These are phyloP conservation scores for Pseudogymnoascus sp. DNA, from an alignment of 2,329 filamentous ascomycete genomes.

Conservation along the genomic window DNA sequence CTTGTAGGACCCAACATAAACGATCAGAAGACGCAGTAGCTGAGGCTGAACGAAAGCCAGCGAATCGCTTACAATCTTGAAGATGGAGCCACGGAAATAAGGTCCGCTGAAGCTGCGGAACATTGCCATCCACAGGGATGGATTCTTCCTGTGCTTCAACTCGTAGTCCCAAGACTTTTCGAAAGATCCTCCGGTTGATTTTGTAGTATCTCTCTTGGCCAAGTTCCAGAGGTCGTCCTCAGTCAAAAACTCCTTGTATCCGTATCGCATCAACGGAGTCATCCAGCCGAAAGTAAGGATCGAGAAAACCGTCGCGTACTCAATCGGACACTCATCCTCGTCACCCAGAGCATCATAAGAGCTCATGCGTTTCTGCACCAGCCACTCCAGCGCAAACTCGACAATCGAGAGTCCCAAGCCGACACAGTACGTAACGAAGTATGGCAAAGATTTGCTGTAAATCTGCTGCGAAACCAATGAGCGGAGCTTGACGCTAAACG, in stretches of 20 bases:
- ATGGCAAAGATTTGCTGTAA: constrained; percentile 46
- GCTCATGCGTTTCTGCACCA: constrained; percentile 60
- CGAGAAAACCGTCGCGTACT: constrained; percentile 92
- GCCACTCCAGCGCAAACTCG: constrained; percentile 59
- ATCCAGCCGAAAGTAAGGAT: constrained; percentile 95
- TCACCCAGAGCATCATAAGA: constrained; percentile 60
- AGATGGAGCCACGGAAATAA: constrained; percentile 70
- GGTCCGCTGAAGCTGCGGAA: constrained; percentile 78
- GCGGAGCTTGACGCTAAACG: constrained; percentile 57
- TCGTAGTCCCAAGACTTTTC: constrained; percentile 69
- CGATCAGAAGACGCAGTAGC: constrained; percentile 72
- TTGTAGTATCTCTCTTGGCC: constrained; percentile 69
- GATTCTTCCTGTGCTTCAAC: constrained; percentile 54
- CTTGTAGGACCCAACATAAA: constrained; percentile 71
- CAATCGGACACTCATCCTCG: constrained; percentile 60
- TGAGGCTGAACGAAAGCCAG: constrained; percentile 88
- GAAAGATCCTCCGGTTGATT: constrained; percentile 60
- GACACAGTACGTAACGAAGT: constrained; percentile 54
- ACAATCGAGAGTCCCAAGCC: constrained; percentile 49
- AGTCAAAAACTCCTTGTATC: constrained; percentile 84
- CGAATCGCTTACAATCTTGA: constrained; percentile 82
- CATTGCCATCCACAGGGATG: constrained; percentile 79
- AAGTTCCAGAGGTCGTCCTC: constrained; percentile 96
- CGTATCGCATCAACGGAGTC: constrained; percentile 94
- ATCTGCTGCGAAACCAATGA: constrained; percentile 55